These are phyloP conservation scores for Pseudisothecium myosuroides DNA, from an alignment of 225 moss, liverwort and hornwort species.

Conservation along the genomic window DNA sequence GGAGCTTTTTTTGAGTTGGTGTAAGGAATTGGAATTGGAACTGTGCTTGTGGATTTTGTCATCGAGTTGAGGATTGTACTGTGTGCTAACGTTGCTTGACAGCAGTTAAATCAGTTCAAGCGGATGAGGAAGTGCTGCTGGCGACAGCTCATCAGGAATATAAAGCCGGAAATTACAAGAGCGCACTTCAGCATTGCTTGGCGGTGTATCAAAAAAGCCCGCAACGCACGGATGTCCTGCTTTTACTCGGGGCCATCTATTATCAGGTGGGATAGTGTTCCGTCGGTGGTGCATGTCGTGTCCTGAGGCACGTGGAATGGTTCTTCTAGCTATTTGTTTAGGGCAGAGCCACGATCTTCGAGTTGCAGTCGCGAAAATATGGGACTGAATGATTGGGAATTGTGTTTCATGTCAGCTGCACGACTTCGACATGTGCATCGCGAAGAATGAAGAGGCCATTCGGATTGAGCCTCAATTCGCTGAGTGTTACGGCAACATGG, in stretches of 20 bases:
- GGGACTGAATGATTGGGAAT: not conserved
- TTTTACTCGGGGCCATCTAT: slow-evolving; percentile 92
- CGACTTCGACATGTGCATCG: slow-evolving; percentile 92
- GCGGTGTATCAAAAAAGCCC: slow-evolving; percentile 65
- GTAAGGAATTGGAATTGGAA: not conserved
- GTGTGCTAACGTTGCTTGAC: not conserved
- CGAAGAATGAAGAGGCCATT: slow-evolving; percentile 92
- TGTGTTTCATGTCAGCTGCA: slow-evolving; percentile 47
- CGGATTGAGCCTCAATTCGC: slow-evolving; percentile 91
- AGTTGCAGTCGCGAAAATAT: not conserved
- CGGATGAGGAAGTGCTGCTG: slow-evolving; percentile 69
- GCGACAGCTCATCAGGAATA: slow-evolving; percentile 88
- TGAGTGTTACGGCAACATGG: slow-evolving; percentile 99
- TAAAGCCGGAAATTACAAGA: slow-evolving; percentile 69
- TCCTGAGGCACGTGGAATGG: not conserved
- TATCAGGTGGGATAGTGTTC: slow-evolving; percentile 52
- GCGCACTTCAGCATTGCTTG: slow-evolving; percentile 69
- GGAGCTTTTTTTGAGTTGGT: not conserved
- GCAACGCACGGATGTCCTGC: slow-evolving; percentile 70
- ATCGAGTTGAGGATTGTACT: not conserved
- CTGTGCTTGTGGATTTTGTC: not conserved
- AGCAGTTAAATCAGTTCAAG: slow-evolving; percentile 9
- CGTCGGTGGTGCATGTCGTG: not conserved
- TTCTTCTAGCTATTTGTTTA: not conserved
- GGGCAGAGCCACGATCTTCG: not conserved